Evolutionary conservation across 345 rosid species (phyloP).

Genomic region (Hirschfeldia incana): DNA sequence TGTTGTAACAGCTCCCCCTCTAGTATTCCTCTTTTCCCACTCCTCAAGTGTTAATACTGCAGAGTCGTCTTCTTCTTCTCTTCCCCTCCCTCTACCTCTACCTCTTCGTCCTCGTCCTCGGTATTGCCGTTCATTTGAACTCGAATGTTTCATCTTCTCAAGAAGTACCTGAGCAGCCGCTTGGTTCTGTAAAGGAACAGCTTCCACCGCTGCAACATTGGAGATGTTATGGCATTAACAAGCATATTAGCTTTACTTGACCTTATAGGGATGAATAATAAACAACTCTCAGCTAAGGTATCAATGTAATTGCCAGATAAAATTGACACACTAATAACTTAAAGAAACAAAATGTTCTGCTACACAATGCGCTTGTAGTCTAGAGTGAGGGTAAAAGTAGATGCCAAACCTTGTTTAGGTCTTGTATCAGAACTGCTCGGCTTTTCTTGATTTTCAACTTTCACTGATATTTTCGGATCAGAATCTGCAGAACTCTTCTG

Average conservation of each 20-base stretch:
- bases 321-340: conserved; percentile 1
- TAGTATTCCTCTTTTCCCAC: conserved; percentile 67
- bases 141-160: conserved; percentile 68
- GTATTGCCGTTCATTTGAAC: conserved; percentile 39
- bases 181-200: conserved; percentile 83
- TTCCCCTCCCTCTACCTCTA: conserved; percentile 60
- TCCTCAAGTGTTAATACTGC: conserved; percentile 63
- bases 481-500: conserved; percentile 34
- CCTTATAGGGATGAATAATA: background rate
- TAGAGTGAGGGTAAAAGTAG: background rate
- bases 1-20: conserved; percentile 33
- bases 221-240: conserved; percentile 12
- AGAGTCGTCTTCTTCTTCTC: conserved; percentile 65
- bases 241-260: background rate
- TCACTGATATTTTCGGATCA: conserved; percentile 30
- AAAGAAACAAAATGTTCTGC: background rate
- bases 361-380: conserved; percentile 4
- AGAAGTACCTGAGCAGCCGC: conserved; percentile 88
- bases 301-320: conserved; percentile 10
- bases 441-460: conserved; percentile 53
- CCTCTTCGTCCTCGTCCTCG: conserved; percentile 57
- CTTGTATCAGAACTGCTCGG: conserved; percentile 60
- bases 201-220: conserved; percentile 56
- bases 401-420: conserved; percentile 69
- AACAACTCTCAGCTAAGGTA: background rate